Evolutionary conservation across 2,329 filamentous ascomycete genomes (phyloP), one percentile per base, ranked within the genome.

Genomic region (Stachybotrys echinatus): DNA sequence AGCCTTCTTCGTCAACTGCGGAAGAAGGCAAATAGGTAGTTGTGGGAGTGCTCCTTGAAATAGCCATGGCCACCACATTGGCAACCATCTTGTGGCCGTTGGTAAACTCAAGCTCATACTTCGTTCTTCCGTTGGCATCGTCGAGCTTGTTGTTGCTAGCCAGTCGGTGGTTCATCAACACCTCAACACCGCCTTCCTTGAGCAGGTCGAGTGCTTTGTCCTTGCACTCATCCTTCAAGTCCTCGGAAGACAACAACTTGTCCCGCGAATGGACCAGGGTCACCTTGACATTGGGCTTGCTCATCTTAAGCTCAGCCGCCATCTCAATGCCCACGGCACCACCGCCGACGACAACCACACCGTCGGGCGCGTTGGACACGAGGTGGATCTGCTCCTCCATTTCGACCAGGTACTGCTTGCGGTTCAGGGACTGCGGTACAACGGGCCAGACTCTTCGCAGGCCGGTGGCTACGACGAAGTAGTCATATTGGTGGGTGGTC

Each of bases 321-420:
- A 92, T 90, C 64, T 92, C 88, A 49, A 92, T 84, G 8, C 89
- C 89, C 1, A 92, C 88, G 6, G 88, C 89, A 46, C 87, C 70
- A 55, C 88, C 88, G 18, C 88, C 88, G n/a, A 92, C 83, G 20
- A 92, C 75, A 0, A 88, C 79, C 1, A 91, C 79, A 1, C 80
- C 82, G 19, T 81, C 71, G 5, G 65, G 68, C 2, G 81, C 80
- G 23, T 71, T 70, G 37, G 73, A 65, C 2, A 84, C 74, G 12
- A 70, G 65, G 19, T 76, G 67, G 55, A 88, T 81, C 54, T 89
- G 84, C 10, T 74, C 70, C 45, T 74, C 73, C 1, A 78, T 75
- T 60, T 91, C 86, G 42, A 73, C 62, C 1, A 89, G 70, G 62
- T 86, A 91, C 48, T 80, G 71, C 56, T 84, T 79, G 55, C 76